Conservation (phyloP, 2,329 filamentous ascomycete genomes). For the Atkinsonella texensis region DNA sequence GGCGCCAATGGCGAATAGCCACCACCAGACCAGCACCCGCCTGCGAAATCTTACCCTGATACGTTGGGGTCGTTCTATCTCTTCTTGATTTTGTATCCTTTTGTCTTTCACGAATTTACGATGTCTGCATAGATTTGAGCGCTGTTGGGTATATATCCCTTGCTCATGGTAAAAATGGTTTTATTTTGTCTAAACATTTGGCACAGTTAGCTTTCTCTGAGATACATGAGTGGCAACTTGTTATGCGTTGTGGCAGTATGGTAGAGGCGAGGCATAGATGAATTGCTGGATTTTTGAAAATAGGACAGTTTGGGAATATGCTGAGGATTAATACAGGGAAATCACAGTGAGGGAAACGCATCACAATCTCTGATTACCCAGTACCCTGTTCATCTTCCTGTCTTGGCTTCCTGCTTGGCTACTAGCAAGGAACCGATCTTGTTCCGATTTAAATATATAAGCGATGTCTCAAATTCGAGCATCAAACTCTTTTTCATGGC, state of each 20-base stretch:
- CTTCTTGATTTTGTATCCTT: neutral
- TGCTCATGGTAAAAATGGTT: neutral
- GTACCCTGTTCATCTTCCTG: too few species aligned
- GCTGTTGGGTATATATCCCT: constrained; percentile 1
- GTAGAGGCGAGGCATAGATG: neutral
- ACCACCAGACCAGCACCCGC: neutral
- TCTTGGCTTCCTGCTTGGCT: too few species aligned
- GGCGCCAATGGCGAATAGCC: too few species aligned
- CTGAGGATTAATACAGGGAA: neutral
- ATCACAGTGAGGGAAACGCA: neutral
- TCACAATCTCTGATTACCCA: neutral
- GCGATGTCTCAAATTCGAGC: neutral
- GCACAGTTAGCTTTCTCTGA: neutral
- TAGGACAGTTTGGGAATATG: neutral
- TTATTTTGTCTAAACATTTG: neutral
- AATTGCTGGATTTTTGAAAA: neutral
- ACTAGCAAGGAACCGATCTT: too few species aligned
- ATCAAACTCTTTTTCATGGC: neutral
- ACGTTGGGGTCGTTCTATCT: neutral
- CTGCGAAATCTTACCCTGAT: neutral
- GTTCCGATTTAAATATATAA: too few species aligned
- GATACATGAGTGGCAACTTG: neutral
- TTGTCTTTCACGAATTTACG: constrained; percentile 3
- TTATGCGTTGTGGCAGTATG: neutral
- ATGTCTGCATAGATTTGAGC: neutral